These are phyloP conservation scores for Kwoniella sp. DNA, from an alignment of 768 basidiomycete species.

Conservation along the genomic window DNA sequence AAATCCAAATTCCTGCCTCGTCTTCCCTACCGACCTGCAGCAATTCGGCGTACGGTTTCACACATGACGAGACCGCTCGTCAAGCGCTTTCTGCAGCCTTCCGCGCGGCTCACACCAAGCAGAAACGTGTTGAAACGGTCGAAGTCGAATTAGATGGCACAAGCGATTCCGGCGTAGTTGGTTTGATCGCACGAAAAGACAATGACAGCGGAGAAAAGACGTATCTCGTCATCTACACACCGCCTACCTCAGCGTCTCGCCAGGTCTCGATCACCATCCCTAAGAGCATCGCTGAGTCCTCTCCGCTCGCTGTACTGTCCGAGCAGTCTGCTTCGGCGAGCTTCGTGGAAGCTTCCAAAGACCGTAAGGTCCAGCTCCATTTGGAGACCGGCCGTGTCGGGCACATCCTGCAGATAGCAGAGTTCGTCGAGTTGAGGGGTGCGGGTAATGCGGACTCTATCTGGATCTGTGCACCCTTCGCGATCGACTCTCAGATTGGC, in stretches of 20 bases:
- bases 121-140: neutral
- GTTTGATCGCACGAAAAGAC: neutral
- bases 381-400: slow-evolving; percentile 5
- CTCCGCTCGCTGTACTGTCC: neutral
- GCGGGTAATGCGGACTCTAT: slow-evolving; percentile 11
- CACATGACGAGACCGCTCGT: neutral
- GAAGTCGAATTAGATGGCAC: neutral
- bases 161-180: neutral
- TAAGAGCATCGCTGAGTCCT: neutral
- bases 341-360: neutral
- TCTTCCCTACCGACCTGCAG: neutral
- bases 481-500: slow-evolving; percentile 5
- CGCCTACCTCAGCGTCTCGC: neutral
- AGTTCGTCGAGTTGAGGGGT: slow-evolving; percentile 13
- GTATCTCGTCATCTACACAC: slow-evolving; percentile 1
- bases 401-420: slow-evolving; percentile 7
- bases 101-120: neutral
- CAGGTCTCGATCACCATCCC: slow-evolving; percentile 1
- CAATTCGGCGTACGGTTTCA: neutral
- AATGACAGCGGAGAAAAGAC: neutral
- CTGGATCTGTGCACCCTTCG: slow-evolving; percentile 20
- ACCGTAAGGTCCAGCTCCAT: slow-evolving; percentile 5
- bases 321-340: neutral
- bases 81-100: neutral
- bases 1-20: no score